A percentile compares a stretch with the other conserved stretches of the same genome.
phyloP scores from a whole-genome alignment of 805 yeast genomes.

The Alloascoidea hylecoeti region DNA sequence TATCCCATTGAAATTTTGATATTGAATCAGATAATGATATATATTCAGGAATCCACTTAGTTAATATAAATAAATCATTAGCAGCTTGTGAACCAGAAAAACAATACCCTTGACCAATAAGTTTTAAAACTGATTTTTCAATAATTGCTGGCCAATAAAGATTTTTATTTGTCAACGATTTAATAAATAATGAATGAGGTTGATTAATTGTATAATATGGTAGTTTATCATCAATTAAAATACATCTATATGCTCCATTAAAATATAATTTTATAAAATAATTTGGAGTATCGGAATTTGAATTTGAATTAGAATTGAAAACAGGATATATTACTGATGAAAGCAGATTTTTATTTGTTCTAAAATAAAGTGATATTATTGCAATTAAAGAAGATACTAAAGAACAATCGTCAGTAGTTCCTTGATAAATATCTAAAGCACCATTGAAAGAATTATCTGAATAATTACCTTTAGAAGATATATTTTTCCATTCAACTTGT shows the following conservation, averaged over 20 bases:
- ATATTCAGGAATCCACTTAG: constrained; percentile 67
- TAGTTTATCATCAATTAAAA: constrained; percentile 29
- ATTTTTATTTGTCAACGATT: constrained; percentile 18
- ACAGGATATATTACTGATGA: constrained; percentile 12
- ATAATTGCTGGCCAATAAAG: constrained; percentile 57
- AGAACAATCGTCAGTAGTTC: constrained; percentile 53
- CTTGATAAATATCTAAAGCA: constrained; percentile 27
- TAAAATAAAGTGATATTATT: constrained; percentile 17
- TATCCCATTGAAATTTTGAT: constrained; percentile 18
- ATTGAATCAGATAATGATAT: constrained; percentile 13
- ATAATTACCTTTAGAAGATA: constrained; percentile 6
- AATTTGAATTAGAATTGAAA: constrained; percentile 13
- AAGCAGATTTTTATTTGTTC: constrained; percentile 8
- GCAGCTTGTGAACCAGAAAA: constrained; percentile 68
- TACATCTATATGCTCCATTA: constrained; percentile 38
- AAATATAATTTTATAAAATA: constrained; percentile 28
- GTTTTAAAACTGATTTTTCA: constrained; percentile 61
- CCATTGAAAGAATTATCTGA: constrained; percentile 2
- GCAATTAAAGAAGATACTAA: constrained; percentile 58
- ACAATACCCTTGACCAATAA: constrained; percentile 43
- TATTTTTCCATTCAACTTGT: constrained; percentile 10
- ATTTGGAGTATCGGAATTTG: constrained; percentile 14
- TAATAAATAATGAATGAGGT: constrained; percentile 16
- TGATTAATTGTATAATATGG: constrained; percentile 20
- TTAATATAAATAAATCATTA: constrained; percentile 45